These are phyloP conservation scores for Eucommia ulmoides DNA, from an alignment of 257 asterid genomes.

Conservation along the genomic window DNA sequence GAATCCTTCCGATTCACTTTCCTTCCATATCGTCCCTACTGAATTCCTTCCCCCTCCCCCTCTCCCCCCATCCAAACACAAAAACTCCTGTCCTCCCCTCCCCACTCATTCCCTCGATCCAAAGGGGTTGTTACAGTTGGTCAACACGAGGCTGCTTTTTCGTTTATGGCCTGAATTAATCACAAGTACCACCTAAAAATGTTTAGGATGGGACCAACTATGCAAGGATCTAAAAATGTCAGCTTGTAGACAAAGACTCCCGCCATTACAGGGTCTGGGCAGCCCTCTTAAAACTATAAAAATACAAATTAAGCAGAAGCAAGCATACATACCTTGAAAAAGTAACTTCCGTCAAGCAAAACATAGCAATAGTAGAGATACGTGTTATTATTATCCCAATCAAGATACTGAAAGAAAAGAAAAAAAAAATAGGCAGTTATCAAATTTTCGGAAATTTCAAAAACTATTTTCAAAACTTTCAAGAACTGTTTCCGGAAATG, in stretches of 20 bases:
- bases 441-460: background rate
- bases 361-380: slow-evolving; percentile 42
- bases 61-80: too few species aligned
- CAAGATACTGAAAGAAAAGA: slow-evolving; percentile 31
- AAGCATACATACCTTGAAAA: slow-evolving; percentile 46
- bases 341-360: slow-evolving; percentile 32
- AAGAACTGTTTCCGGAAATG: background rate
- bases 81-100: too few species aligned
- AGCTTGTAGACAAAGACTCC: background rate
- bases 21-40: too few species aligned
- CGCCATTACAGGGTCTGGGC: background rate
- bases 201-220: too few species aligned
- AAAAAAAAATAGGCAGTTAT: slow-evolving; percentile 3
- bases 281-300: background rate
- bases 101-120: too few species aligned
- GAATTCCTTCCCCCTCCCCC: too few species aligned
- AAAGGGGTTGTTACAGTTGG: too few species aligned
- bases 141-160: too few species aligned
- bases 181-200: background rate
- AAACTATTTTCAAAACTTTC: background rate
- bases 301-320: background rate
- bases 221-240: too few species aligned
- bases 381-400: slow-evolving; percentile 59
- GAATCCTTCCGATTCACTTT: too few species aligned
- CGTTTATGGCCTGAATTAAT: background rate